Percentiles rank a stretch among this genome's conserved stretches.
Conservation (phyloP, 23 red algal species). For the Gracilaria domingensis region DNA sequence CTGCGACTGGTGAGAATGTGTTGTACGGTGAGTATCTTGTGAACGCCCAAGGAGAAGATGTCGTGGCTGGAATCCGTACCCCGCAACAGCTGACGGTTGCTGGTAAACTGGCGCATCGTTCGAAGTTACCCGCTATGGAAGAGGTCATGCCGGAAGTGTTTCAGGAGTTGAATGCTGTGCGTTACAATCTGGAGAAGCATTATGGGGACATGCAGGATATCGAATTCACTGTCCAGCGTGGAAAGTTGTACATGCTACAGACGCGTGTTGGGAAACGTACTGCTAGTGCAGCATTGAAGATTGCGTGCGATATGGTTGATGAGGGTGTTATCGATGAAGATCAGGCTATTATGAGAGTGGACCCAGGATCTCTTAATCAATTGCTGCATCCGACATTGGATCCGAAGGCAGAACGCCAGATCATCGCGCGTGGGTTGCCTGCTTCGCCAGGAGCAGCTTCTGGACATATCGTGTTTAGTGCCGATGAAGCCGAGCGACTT, state of each 20-base stretch:
- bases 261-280: constrained; percentile 65
- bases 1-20: constrained; percentile 54
- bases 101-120: constrained; percentile 37
- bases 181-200: constrained; percentile 58
- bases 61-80: constrained; percentile 73
- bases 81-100: constrained; percentile 60
- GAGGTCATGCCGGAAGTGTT: constrained; percentile 56
- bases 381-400: constrained; percentile 54
- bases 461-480: constrained; percentile 48
- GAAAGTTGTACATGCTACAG: constrained; percentile 65
- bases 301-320: constrained; percentile 68
- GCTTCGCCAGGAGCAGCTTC: constrained; percentile 66
- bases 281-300: constrained; percentile 69
- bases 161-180: constrained; percentile 51
- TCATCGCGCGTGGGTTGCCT: constrained; percentile 41
- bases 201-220: constrained; percentile 75
- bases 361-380: constrained; percentile 48
- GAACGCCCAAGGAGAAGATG: constrained; percentile 77
- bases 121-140: constrained; percentile 62
- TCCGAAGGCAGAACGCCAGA: constrained; percentile 22
- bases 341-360: constrained; percentile 62
- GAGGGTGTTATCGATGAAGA: constrained; percentile 68
- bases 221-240: constrained; percentile 62
- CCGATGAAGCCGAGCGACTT: constrained; percentile 50
- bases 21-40: constrained; percentile 77